Conservation (phyloP, 2,329 filamentous ascomycete species). For the Fusarium sp. region DNA sequence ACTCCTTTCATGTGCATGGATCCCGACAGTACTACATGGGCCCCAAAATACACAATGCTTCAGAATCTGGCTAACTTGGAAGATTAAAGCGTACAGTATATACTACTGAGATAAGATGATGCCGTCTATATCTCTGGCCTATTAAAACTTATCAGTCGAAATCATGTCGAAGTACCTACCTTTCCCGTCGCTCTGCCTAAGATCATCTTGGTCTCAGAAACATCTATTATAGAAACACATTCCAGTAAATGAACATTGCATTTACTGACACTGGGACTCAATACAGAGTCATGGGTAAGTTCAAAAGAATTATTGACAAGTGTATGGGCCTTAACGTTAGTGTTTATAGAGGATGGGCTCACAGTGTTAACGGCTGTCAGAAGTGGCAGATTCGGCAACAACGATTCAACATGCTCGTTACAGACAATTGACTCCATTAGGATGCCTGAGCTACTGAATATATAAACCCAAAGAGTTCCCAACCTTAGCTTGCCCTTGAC, state of each 20-base stretch:
- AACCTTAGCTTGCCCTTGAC: too few relatives aligned
- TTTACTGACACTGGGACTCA: not conserved
- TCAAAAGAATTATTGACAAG: not conserved
- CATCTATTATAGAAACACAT: not conserved
- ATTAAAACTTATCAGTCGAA: not conserved
- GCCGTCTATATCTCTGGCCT: not conserved
- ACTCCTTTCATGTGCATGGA: too few relatives aligned
- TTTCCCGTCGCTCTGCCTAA: not conserved
- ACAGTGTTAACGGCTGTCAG: not conserved
- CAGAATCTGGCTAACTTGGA: not conserved
- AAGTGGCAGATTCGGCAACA: not conserved
- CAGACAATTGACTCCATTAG: too few relatives aligned
- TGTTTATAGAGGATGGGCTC: too few relatives aligned
- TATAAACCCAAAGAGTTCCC: too few relatives aligned
- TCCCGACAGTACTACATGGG: too few relatives aligned
- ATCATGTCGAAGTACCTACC: not conserved
- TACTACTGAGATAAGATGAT: not conserved
- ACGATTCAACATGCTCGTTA: not conserved
- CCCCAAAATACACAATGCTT: not conserved
- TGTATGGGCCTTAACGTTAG: not conserved
- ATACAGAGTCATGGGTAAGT: not conserved
- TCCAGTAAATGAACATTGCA: not conserved
- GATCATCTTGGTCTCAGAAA: not conserved
- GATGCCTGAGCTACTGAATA: too few relatives aligned
- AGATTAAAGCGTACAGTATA: not conserved